Base-by-base conservation (phyloP, 1,284 basidiomycete genomes). In the Rugosomyces carneus region DNA sequence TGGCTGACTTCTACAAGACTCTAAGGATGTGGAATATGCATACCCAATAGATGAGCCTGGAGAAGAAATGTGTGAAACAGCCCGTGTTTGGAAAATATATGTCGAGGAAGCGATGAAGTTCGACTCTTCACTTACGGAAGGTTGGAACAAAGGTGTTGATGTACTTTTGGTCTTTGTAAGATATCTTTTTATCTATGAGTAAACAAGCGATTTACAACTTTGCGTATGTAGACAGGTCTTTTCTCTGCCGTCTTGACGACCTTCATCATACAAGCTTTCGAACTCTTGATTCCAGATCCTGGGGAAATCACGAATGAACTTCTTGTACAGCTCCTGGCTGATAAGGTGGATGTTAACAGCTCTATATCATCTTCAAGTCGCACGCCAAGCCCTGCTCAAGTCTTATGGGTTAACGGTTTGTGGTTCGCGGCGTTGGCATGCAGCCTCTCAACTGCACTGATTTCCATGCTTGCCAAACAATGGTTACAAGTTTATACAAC, bases 241-340 rank as follows among this genome's bases (percentile, higher is more conserved):
- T 73, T 74, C 48, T 72, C 72, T 11, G 70, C 70, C 0, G 68
- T 72, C 10, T 49, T 72, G 20, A 73, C 71, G 6, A 68, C 70
- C 0, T 72, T 72, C 57, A 63, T 72, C 29, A 66, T 70, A 15
- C 64, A 71, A 53, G 63, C 65, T 5, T 70, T 66, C 41, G 61
- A 68, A 40, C 55, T 64, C 41, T 58, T 70, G 55, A 54, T 64
- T 23, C 64, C 65, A 7, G 51, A 60, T 31, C 44, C 62, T 4
- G 43, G 57, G 1, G 63, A 68, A 34, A 59, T 53, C 8, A 69
- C 67, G 9, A 67, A 70, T 40, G 52, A 51, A 4, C 60, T 71
- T 7, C 54, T 70, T 5, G 32, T 44, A 8, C 53, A 66, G 48
- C 53, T 72, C 4, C 53, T 67, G 21, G 31, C 49, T 6, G 45